Evolutionary conservation across 2,329 filamentous ascomycete genomes (phyloP).

Genomic region (Hypoxylon sp.): DNA sequence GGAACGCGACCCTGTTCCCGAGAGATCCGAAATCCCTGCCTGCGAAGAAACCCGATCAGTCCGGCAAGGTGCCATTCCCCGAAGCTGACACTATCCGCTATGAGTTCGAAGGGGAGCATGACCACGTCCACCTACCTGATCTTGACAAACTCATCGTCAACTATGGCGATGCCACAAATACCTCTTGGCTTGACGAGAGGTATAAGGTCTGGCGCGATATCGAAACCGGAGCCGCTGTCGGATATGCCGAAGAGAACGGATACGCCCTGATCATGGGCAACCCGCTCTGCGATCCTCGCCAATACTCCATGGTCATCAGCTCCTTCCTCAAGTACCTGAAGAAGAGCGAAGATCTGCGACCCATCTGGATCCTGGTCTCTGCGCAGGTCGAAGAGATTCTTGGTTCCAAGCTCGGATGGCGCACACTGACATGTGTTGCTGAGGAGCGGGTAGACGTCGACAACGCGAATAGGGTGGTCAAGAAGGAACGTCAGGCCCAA

Average conservation of each 20-base stretch:
- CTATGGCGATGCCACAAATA: constrained; percentile 94
- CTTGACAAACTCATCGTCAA: constrained; percentile 93
- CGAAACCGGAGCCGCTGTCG: constrained; percentile 84
- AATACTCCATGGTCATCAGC: constrained; percentile 80
- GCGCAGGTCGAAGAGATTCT: constrained; percentile 83
- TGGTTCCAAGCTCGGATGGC: constrained; percentile 85
- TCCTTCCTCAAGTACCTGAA: constrained; percentile 83
- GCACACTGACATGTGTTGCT: constrained; percentile 87
- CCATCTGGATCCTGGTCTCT: constrained; percentile 91
- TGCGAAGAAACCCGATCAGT: constrained; percentile 62
- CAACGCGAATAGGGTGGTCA: constrained; percentile 71
- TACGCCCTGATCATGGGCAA: constrained; percentile 90
- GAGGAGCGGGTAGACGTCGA: constrained; percentile 90
- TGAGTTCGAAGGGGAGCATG: constrained; percentile 62
- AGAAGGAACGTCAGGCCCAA: constrained; percentile 84
- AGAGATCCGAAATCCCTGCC: constrained; percentile 91
- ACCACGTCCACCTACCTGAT: constrained; percentile 74
- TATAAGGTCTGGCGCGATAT: constrained; percentile 90
- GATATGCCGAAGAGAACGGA: constrained; percentile 80
- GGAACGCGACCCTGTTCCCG: constrained; percentile 88
- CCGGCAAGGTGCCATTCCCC: constrained; percentile 78
- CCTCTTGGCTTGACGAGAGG: constrained; percentile 91
- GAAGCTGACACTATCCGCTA: constrained; percentile 85
- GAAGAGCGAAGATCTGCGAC: constrained; percentile 78
- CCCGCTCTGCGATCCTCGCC: constrained; percentile 83